Conservation (phyloP, 2,329 filamentous ascomycete genomes). For the Furcasterigmium furcatum region DNA sequence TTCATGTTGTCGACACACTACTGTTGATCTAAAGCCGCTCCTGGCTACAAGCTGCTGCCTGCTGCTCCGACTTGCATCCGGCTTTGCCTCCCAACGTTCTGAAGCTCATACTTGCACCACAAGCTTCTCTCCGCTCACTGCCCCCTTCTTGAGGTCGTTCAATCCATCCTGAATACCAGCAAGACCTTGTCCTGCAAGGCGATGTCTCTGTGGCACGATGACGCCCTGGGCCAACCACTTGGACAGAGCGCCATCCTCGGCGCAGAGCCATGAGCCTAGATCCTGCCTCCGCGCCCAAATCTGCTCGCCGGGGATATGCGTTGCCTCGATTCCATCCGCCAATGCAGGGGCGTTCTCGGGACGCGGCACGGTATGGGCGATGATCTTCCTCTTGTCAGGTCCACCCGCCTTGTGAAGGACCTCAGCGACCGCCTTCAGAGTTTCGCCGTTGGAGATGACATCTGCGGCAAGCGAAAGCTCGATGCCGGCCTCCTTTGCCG, state of each 20-base stretch:
- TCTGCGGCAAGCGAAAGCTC: conserved; percentile 7
- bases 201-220: conserved; percentile 35
- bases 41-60: too few relatives aligned
- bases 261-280: conserved; percentile 1
- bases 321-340: not conserved
- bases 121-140: conserved; percentile 39
- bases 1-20: too few relatives aligned
- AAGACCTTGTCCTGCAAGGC: conserved; percentile 31
- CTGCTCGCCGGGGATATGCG: not conserved
- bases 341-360: not conserved
- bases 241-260: not conserved
- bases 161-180: conserved; percentile 36
- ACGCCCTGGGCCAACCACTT: conserved; percentile 25
- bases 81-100: too few relatives aligned
- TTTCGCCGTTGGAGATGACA: conserved; percentile 3
- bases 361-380: not conserved
- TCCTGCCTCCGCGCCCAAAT: conserved; percentile 2
- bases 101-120: conserved; percentile 17
- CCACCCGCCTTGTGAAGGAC: not conserved
- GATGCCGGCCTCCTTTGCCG: not conserved
- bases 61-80: too few relatives aligned
- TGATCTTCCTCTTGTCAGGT: not conserved
- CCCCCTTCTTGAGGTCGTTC: conserved; percentile 35
- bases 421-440: not conserved
- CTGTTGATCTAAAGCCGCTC: too few relatives aligned